These are phyloP conservation scores for Lactuca sativa DNA, from an alignment of 129 eudicot genomes.

Conservation along the genomic window DNA sequence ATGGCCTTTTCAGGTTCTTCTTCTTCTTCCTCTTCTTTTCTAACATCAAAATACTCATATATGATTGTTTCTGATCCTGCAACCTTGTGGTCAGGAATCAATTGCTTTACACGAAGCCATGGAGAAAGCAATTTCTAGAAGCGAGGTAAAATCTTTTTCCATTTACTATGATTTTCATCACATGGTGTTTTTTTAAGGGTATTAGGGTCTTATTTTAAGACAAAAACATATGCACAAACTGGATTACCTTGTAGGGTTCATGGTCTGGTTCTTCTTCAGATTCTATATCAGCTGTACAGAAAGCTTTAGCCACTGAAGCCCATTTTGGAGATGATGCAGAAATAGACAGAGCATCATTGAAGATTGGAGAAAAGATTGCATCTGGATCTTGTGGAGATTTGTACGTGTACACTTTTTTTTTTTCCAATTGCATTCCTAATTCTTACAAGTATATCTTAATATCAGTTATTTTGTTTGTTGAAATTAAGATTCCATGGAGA, in stretches of 20 bases:
- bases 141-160: slow-evolving; percentile 45
- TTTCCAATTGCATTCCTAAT: slow-evolving; percentile 1
- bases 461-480: slow-evolving; percentile 15
- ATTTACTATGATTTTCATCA: too few relatives aligned
- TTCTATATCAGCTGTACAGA: slow-evolving; percentile 44
- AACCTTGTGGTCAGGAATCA: slow-evolving; percentile 60
- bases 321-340: slow-evolving; percentile 55
- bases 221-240: too few relatives aligned
- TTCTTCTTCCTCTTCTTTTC: too few relatives aligned
- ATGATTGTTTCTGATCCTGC: slow-evolving; percentile 55
- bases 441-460: slow-evolving; percentile 16
- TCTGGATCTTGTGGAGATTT: slow-evolving; percentile 77
- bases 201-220: neutral
- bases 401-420: slow-evolving; percentile 38
- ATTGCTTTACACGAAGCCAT: slow-evolving; percentile 56
- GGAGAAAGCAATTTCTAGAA: slow-evolving; percentile 64
- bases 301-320: slow-evolving; percentile 37
- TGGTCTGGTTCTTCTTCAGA: slow-evolving; percentile 26
- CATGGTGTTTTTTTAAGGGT: neutral
- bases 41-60: neutral
- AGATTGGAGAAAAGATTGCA: slow-evolving; percentile 57
- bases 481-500: slow-evolving; percentile 65
- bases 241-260: slow-evolving; percentile 38
- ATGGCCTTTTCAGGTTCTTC: slow-evolving; percentile 67
- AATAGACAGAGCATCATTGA: slow-evolving; percentile 59